Conservation (phyloP, 345 rosid genomes). For the Arabidopsis suecica region DNA sequence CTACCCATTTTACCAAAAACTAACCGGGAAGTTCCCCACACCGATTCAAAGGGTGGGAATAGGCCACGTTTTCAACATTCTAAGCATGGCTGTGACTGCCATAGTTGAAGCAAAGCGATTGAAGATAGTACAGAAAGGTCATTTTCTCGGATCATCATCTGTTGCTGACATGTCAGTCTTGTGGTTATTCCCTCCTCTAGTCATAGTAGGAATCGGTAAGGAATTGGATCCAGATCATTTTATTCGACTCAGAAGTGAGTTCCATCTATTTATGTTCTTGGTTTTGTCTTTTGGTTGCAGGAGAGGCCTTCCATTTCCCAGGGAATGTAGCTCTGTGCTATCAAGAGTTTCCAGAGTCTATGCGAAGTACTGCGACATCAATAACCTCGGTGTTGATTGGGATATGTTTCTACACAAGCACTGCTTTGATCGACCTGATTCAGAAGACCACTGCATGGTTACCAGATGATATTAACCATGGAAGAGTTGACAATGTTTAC, state of each 20-base stretch:
- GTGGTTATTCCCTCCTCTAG: slow-evolving; percentile 65
- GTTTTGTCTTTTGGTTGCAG: slow-evolving; percentile 23
- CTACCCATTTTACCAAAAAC: slow-evolving; percentile 50
- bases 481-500: slow-evolving; percentile 57
- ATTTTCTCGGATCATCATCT: slow-evolving; percentile 10
- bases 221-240: neutral
- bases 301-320: slow-evolving; percentile 64
- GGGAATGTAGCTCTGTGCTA: slow-evolving; percentile 61
- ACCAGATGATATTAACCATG: slow-evolving; percentile 56
- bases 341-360: slow-evolving; percentile 58
- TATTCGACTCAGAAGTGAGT: neutral
- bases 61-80: slow-evolving; percentile 55
- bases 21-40: slow-evolving; percentile 37
- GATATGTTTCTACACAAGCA: slow-evolving; percentile 53
- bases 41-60: slow-evolving; percentile 54
- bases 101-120: slow-evolving; percentile 59
- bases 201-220: slow-evolving; percentile 54
- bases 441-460: slow-evolving; percentile 55
- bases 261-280: neutral
- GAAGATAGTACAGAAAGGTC: slow-evolving; percentile 35
- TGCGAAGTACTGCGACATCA: slow-evolving; percentile 57
- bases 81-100: slow-evolving; percentile 51
- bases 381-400: slow-evolving; percentile 55
- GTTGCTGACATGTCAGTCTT: slow-evolving; percentile 53
- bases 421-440: slow-evolving; percentile 50